phyloP scores from a whole-genome alignment of 2,329 filamentous ascomycete species.

The Cladosporium sp. region DNA sequence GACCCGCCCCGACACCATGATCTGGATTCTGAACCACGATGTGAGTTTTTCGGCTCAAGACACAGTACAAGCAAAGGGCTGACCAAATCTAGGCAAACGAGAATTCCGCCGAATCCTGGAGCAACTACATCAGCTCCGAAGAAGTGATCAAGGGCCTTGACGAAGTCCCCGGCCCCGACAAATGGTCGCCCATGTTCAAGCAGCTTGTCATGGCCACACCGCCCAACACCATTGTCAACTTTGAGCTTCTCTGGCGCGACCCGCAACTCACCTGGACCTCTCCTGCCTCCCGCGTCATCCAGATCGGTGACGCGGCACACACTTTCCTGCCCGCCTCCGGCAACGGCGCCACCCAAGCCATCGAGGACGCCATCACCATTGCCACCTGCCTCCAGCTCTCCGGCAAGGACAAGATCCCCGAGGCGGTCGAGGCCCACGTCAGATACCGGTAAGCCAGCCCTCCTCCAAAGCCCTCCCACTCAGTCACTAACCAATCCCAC shows the following conservation, averaged over 20 bases:
- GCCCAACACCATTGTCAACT: conserved; percentile 44
- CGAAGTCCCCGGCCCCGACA: conserved; percentile 36
- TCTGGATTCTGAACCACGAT: conserved; percentile 47
- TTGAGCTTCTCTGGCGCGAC: conserved; percentile 42
- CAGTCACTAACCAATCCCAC: conserved; percentile 11
- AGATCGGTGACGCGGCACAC: conserved; percentile 42
- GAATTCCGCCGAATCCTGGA: conserved; percentile 41
- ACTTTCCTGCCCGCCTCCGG: conserved; percentile 41
- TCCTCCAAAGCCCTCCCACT: neutral
- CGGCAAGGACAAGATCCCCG: conserved; percentile 35
- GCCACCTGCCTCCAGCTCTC: conserved; percentile 42
- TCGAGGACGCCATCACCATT: conserved; percentile 42
- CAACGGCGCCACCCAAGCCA: conserved; percentile 41
- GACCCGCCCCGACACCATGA: conserved; percentile 42
- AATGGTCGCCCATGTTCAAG: conserved; percentile 43
- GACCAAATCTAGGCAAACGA: conserved; percentile 33
- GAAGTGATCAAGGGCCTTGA: conserved; percentile 43
- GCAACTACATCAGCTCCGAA: conserved; percentile 40
- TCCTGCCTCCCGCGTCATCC: conserved; percentile 36
- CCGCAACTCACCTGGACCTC: conserved; percentile 42
- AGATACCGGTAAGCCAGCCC: conserved; percentile 33
- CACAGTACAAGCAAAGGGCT: too few relatives aligned
- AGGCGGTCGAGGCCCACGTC: conserved; percentile 35
- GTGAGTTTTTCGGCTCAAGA: conserved; percentile 15
- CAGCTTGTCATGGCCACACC: conserved; percentile 40